phyloP scores from a whole-genome alignment of 805 yeast genomes.

The Teunomyces tritomae region DNA sequence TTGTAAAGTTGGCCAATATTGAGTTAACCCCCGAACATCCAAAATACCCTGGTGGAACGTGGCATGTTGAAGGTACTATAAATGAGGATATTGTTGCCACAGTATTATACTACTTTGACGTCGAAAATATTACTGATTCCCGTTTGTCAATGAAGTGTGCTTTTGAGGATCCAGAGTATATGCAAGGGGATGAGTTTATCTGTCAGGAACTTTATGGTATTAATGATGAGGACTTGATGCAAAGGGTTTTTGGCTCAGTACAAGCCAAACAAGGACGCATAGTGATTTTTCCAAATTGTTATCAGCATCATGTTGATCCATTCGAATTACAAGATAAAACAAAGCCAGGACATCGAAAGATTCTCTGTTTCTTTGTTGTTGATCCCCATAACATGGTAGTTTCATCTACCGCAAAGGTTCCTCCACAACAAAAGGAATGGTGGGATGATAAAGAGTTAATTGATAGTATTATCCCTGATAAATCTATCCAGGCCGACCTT shows the following conservation, averaged over 20 bases:
- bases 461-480: slow-evolving; percentile 9
- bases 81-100: slow-evolving; percentile 44
- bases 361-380: slow-evolving; percentile 38
- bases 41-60: slow-evolving; percentile 36
- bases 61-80: slow-evolving; percentile 44
- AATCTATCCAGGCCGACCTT: slow-evolving; percentile 6
- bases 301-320: slow-evolving; percentile 39
- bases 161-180: slow-evolving; percentile 32
- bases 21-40: slow-evolving; percentile 42
- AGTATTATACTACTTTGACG: slow-evolving; percentile 38
- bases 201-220: slow-evolving; percentile 27
- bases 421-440: slow-evolving; percentile 40
- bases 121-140: slow-evolving; percentile 37
- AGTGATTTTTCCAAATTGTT: slow-evolving; percentile 37
- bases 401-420: slow-evolving; percentile 28
- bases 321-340: slow-evolving; percentile 35
- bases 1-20: slow-evolving; percentile 40
- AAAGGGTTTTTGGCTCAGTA: slow-evolving; percentile 22
- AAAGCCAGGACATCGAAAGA: slow-evolving; percentile 37
- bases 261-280: slow-evolving; percentile 24
- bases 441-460: slow-evolving; percentile 16
- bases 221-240: slow-evolving; percentile 26
- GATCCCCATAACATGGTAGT: slow-evolving; percentile 33
- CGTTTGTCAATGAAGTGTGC: slow-evolving; percentile 27
- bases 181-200: slow-evolving; percentile 28